Percentiles rank a stretch among this genome's conserved stretches.
These are phyloP conservation scores for Corinectria fuckeliana DNA, from an alignment of 2,329 filamentous ascomycete species.

Conservation along the genomic window DNA sequence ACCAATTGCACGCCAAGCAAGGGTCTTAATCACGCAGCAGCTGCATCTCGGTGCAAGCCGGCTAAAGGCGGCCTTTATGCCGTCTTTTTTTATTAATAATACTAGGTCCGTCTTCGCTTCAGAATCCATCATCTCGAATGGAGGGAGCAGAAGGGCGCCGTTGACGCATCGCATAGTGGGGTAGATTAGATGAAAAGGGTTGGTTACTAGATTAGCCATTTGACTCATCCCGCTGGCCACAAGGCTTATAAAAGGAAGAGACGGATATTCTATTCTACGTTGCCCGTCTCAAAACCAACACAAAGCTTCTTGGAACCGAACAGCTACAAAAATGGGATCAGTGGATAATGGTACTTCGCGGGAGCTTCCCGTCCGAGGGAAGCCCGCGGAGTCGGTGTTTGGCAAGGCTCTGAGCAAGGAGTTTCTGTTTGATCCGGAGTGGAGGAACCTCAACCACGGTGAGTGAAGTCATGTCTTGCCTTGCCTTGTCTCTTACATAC, in stretches of 20 bases:
- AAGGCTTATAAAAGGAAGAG: background rate
- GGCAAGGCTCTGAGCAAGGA: slow-evolving; percentile 59
- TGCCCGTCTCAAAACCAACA: background rate
- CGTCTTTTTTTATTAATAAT: background rate
- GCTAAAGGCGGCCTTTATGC: slow-evolving; percentile 8
- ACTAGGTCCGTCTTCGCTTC: background rate
- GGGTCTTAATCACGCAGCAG: background rate
- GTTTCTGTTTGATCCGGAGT: slow-evolving; percentile 73
- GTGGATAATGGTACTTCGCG: slow-evolving; percentile 20
- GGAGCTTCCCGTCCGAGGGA: slow-evolving; percentile 35
- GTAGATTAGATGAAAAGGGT: slow-evolving; percentile 10
- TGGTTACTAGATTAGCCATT: slow-evolving; percentile 1
- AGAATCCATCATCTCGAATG: background rate
- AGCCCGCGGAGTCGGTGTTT: slow-evolving; percentile 33
- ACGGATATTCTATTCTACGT: no score
- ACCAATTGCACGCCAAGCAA: background rate
- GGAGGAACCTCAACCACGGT: slow-evolving; percentile 82
- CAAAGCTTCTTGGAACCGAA: background rate
- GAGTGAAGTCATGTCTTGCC: no score
- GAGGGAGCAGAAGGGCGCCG: slow-evolving; percentile 27
- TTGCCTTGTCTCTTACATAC: background rate
- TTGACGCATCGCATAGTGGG: slow-evolving; percentile 33
- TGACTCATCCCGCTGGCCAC: slow-evolving; percentile 25
- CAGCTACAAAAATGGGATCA: slow-evolving; percentile 28
- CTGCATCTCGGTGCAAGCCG: slow-evolving; percentile 13